Base-by-base conservation (phyloP, 371 early-diverging fungal species). In the Apophysomyces sp. region DNA sequence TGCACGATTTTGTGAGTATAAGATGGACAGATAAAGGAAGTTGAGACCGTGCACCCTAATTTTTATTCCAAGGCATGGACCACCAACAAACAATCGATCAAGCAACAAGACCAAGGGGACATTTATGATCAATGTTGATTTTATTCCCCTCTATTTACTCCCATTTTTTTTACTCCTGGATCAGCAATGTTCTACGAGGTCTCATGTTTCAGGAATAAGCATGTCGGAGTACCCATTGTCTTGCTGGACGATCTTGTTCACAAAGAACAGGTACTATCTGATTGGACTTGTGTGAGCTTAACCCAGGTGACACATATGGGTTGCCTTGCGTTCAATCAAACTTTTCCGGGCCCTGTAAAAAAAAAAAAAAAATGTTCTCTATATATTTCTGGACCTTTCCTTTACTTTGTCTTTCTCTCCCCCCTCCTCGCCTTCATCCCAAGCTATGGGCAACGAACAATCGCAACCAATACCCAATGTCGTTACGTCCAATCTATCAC, bases 391-490 rank as follows among this genome's bases (percentile, higher is more conserved):
- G n/a, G 59, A 59, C 13, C 59, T 52, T 39, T 18, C 39, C 53
- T 37, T 18, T 52, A 39, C 37, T 34, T 52, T 41, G 36, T 27
- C 18, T 32, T 66, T 60, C 56, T 58, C 1, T 15, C 32, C 28
- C 36, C 18, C 21, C 18, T 37, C 8, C 36, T 27, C 51, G n/a
- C 21, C 16, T 21, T 27, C 52, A 18, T 27, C 37, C 32, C n/a
- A 44, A 28, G 29, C 52, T 39, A 67, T 68, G 68, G 68, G 68
- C 28, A 63, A 68, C 54, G 59, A 61, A 52, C 62, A 63, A 31
- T 68, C 68, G 16, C 63, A 63, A 8, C 68, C 60, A 34, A 26
- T 58, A 21, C 41, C 63, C 12, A 60, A 63, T 57, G 63, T 58
- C 15, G 64, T 57, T 9, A 41, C 51, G 13, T 57, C 61, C 40